Base-by-base conservation (phyloP, 1,284 basidiomycete genomes). In the Cutaneotrichosporon sp. region DNA sequence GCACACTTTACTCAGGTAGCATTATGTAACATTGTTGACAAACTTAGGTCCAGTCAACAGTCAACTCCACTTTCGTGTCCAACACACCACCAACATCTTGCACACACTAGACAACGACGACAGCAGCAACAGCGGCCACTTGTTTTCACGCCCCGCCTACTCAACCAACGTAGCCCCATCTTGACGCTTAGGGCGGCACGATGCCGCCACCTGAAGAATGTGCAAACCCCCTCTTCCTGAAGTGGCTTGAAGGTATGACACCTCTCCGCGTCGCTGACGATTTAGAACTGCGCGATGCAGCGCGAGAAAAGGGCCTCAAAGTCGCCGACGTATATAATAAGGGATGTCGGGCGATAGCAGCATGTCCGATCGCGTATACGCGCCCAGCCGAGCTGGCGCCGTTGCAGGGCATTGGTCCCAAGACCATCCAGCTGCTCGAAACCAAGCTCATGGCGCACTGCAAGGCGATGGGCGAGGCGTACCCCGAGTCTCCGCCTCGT, bases 201-300 rank as follows among this genome's bases (percentile, higher is more conserved):
- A 60, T 53, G 47, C 32, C 49, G 34, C 58, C 58, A 13, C 32
- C 32, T 10, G 31, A 26, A 42, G 22, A 52, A 47, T 80, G 78
- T 63, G 80, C 78, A 3, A 81, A 81, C 62, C 78, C 78, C 10
- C 69, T 81, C 13, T 81, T 76, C 65, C 65, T 79, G n/a, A 63
- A 68, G 55, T 79, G 76, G 78, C 70, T 78, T 53, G 67, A 78
- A 64, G 77, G 77, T 77, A 46, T 56, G 72, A 32, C 40, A 22
- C 9, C n/a, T 2, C 22, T 2, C 31, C 0, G 14, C 34, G 2
- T 14, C 26, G 52, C 66, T 63, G 62, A 63, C 57, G 18, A 10
- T n/a, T n/a, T 56, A 78, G 77, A 78, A 62, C 72, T 80, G 21
- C 73, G 77, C 38, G 74, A 77, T 61, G 66, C 67, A 11, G 78